Percentiles rank a stretch among this genome's conserved stretches.
Evolutionary conservation across 164 flowering plant genomes (phyloP).

Genomic region (Platanus orientalis): DNA sequence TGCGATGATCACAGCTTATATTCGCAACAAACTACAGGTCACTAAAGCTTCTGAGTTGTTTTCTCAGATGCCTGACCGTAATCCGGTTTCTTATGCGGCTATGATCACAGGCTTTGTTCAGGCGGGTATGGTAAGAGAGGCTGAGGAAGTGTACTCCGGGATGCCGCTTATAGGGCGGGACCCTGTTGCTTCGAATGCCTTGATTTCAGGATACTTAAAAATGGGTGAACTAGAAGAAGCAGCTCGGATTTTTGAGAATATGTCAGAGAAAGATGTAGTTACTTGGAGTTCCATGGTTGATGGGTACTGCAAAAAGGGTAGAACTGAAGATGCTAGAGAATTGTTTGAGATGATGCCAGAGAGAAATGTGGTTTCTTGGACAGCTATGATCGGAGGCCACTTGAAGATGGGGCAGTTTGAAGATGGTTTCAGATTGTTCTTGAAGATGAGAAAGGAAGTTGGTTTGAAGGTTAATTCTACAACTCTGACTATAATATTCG

Average conservation of each 20-base stretch:
- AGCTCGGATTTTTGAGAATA: slow-evolving; percentile 26
- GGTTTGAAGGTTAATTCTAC: slow-evolving; percentile 20
- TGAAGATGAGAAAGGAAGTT: slow-evolving; percentile 37
- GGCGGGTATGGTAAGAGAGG: slow-evolving; percentile 30
- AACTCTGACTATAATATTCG: slow-evolving; percentile 32
- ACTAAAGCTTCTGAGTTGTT: slow-evolving; percentile 32
- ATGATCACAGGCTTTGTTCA: slow-evolving; percentile 36
- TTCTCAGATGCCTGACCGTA: slow-evolving; percentile 25
- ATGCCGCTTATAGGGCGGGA: slow-evolving; percentile 26
- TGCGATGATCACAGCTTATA: slow-evolving; percentile 50
- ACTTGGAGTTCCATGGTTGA: slow-evolving; percentile 46
- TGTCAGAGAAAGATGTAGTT: slow-evolving; percentile 37
- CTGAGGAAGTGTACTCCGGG: slow-evolving; percentile 27
- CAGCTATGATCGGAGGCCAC: slow-evolving; percentile 42
- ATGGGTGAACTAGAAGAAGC: slow-evolving; percentile 28
- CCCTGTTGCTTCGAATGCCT: slow-evolving; percentile 32
- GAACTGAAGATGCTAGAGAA: slow-evolving; percentile 28
- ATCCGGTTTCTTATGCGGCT: slow-evolving; percentile 31
- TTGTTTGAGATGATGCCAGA: slow-evolving; percentile 35
- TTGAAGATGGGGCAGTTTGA: slow-evolving; percentile 24
- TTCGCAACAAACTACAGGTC: slow-evolving; percentile 16
- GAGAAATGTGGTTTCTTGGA: slow-evolving; percentile 49
- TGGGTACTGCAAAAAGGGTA: slow-evolving; percentile 38
- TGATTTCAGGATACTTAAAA: slow-evolving; percentile 38
- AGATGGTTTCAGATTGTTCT: slow-evolving; percentile 31